A percentile compares a stretch with the other conserved stretches of the same genome.
Evolutionary conservation across 495 filamentous ascomycete genomes (phyloP).

Genomic region (Trypethelium eluteriae): DNA sequence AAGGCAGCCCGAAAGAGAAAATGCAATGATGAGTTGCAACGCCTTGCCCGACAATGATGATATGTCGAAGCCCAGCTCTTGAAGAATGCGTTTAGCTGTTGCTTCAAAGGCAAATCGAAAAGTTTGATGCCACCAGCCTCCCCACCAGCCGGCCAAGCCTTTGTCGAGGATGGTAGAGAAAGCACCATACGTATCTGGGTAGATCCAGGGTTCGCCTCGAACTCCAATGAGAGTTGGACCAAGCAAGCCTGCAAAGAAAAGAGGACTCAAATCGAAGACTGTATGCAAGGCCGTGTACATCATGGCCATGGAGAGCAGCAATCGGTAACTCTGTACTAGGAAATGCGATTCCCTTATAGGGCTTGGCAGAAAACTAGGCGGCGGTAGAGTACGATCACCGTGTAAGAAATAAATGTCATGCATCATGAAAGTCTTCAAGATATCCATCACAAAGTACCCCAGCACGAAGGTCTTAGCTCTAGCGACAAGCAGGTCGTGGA

Average conservation of each 20-base stretch:
- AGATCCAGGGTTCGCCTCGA: slow-evolving; percentile 40
- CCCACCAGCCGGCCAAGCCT: slow-evolving; percentile 72
- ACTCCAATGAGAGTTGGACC: slow-evolving; percentile 36
- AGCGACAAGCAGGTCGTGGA: slow-evolving; percentile 39
- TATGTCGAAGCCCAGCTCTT: slow-evolving; percentile 22
- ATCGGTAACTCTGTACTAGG: slow-evolving; percentile 43
- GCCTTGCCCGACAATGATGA: slow-evolving; percentile 21
- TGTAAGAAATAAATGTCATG: slow-evolving; percentile 67
- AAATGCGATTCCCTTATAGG: slow-evolving; percentile 34
- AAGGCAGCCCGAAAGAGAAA: slow-evolving; percentile 33
- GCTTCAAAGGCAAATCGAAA: slow-evolving; percentile 67
- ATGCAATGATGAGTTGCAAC: slow-evolving; percentile 30
- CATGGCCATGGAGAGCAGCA: slow-evolving; percentile 42
- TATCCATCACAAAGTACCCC: slow-evolving; percentile 58
- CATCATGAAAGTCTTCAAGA: slow-evolving; percentile 57
- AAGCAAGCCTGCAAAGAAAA: slow-evolving; percentile 50
- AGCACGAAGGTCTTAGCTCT: slow-evolving; percentile 44
- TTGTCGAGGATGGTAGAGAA: slow-evolving; percentile 49
- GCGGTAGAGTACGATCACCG: slow-evolving; percentile 37
- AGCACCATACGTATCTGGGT: slow-evolving; percentile 57
- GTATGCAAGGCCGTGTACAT: slow-evolving; percentile 49
- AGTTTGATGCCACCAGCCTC: slow-evolving; percentile 81
- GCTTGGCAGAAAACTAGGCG: slow-evolving; percentile 41
- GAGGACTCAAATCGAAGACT: slow-evolving; percentile 48
- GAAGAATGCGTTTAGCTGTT: slow-evolving; percentile 45